Evolutionary conservation across 345 rosid species (phyloP).

Genomic region (Syzygium aqueum): DNA sequence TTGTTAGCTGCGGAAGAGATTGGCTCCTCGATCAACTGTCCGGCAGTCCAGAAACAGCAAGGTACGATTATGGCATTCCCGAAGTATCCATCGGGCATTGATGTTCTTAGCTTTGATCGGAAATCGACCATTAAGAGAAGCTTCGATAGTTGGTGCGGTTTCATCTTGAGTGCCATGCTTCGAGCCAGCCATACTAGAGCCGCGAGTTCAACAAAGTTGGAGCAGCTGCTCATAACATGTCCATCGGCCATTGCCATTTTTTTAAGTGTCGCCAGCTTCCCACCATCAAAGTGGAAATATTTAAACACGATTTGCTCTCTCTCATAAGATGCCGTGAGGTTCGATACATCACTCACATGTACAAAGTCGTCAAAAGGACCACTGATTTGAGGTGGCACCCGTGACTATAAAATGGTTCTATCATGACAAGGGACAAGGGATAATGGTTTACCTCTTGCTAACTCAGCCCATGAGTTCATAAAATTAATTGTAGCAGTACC

Average conservation of each 20-base stretch:
- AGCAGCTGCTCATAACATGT: background rate
- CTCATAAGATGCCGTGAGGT: background rate
- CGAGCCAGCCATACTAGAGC: background rate
- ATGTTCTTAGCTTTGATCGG: background rate
- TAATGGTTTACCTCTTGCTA: conserved; percentile 4
- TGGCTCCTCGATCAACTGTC: background rate
- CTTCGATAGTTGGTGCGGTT: background rate
- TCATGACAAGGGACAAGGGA: background rate
- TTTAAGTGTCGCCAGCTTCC: background rate
- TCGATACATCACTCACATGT: background rate
- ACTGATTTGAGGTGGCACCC: background rate
- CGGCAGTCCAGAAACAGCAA: background rate
- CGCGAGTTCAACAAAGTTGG: background rate
- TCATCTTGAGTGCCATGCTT: background rate
- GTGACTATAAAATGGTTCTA: background rate
- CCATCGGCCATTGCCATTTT: background rate
- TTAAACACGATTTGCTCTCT: background rate
- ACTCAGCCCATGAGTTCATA: conserved; percentile 32
- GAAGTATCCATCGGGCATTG: background rate
- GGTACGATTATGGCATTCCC: background rate
- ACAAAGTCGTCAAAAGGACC: background rate
- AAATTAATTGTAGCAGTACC: conserved; percentile 48
- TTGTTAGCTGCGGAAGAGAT: background rate
- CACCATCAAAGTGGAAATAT: background rate
- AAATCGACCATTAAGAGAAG: background rate